Evolutionary conservation across 345 rosid species (phyloP).

Genomic region (Gossypium ekmanianum): DNA sequence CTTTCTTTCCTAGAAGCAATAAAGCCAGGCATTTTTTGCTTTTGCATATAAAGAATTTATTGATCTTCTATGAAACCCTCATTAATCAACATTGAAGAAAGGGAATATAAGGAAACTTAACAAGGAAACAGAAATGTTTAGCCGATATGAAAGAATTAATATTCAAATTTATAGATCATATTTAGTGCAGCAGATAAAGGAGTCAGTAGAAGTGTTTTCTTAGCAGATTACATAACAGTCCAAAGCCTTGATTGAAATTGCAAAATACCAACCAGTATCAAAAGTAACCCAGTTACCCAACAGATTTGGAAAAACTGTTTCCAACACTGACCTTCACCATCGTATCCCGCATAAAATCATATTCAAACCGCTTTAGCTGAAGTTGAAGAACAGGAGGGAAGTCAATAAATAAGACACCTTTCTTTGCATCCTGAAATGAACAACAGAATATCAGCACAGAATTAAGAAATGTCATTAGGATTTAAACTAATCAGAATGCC

Average conservation of each 20-base stretch:
- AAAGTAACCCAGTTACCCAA: background rate
- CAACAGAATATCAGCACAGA: background rate
- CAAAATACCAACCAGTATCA: background rate
- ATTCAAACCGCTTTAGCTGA: conserved; percentile 92
- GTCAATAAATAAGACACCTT: conserved; percentile 89
- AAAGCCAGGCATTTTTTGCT: background rate
- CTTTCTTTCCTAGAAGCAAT: background rate
- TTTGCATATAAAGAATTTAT: background rate
- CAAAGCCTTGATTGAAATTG: background rate
- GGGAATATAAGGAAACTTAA: background rate
- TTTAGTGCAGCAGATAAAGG: background rate
- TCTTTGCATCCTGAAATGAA: conserved; percentile 78
- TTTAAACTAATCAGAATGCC: background rate
- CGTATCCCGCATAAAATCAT: conserved; percentile 91
- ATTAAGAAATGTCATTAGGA: background rate
- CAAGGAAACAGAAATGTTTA: background rate
- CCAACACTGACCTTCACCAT: conserved; percentile 84
- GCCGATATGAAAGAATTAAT: background rate
- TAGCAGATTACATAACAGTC: background rate
- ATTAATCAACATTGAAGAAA: background rate
- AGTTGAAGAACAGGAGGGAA: conserved; percentile 98
- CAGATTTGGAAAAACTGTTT: background rate
- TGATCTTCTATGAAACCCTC: background rate
- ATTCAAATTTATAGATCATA: background rate
- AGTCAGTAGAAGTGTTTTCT: background rate